Evolutionary conservation across 73 alveolate genomes (phyloP), one percentile per base, ranked within the genome.

Genomic region (Paramecium primaurelia): DNA sequence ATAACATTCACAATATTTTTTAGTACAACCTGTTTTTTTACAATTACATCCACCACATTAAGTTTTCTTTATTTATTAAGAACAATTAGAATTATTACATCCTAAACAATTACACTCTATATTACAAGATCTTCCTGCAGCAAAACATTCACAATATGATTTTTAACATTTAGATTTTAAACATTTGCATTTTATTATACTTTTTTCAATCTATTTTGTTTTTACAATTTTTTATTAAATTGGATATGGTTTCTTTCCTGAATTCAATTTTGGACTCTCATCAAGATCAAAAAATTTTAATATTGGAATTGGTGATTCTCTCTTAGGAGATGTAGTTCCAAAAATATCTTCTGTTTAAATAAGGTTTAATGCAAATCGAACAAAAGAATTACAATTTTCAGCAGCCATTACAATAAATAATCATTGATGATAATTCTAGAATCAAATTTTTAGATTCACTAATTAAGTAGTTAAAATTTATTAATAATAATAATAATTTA

Each of bases 1-100:
- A 34, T 73, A 73, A 14, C 87, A 73, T 73, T 73, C 87, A 73
- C 87, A 73, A 73, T 73, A 73, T 38, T 40, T 73, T 38, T 73
- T 73, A 73, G 38, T 20, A 40, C 87, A 73, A 34, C 87, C 87
- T 1, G 87, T 73, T 38, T 73, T 73, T 44, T 73, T 73, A 38
- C 87, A 73, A 73, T 73, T 73, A 73, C 87, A 73, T 40, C 87
- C 87, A 5, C 69, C 69, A 54, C 32, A 16, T 28, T 28, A 64
- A 2, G 12, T 20, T 38, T 30, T 44, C 58, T 73, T 37, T 37
- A 36, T 73, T 36, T 73, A 4, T 30, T 37, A 14, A 40, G 37
- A 5, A 1, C 32, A 22, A n/a, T 38, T 40, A 4, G 47, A 30
- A 2, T 73, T 40, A 73, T 73, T 73, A 73, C 87, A 73, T 16